Evolutionary conservation across 2,329 filamentous ascomycete genomes (phyloP), one percentile per base, ranked within the genome.

Genomic region (Colletotrichum abscissum): DNA sequence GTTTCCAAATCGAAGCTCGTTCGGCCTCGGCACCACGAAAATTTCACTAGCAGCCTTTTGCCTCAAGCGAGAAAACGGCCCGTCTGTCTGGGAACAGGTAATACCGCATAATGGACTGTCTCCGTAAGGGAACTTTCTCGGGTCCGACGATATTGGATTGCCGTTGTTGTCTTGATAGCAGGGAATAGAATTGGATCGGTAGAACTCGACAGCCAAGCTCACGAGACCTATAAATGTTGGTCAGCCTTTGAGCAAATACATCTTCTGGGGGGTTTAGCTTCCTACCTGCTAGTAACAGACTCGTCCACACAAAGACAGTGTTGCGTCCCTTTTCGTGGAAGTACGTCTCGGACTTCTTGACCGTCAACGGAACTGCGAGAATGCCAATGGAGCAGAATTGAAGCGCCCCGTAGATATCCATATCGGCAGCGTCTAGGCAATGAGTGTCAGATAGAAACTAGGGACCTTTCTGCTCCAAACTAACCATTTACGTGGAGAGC

Each of bases 331-430:
- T 89, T 26, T 89, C 87, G 65, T 90, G 85, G 78, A 92, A 93
- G 77, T 93, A 93, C 0, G 91, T 93, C 19, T 81, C 81, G 1
- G 91, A 93, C 56, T 91, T 79, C 74, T 87, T 86, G 26, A 91
- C 90, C 0, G 91, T 92, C 0, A 91, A 85, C 0, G 91, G 92
- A 4, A 89, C 91, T 1, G 90, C 89, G 4, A 93, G 76, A 19
- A 93, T 90, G 14, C 90, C 91, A 49, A 93, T 91, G 0, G 91
- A 86, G 72, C 91, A 93, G 0, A 93, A 79, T 75, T 93, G 92
- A 74, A 93, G 92, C 9, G 91, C 90, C 1, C 92, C 92, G 69
- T 88, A 93, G 4, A 93, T 84, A 76, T 93, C 92, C 87, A 93
- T 89, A 76, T 93, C 91, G 16, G 92, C 87, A 16, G 89, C 91